Base-by-base conservation (phyloP, 23 red algal genomes). In the Cyanidiococcus yangmingshanensis region DNA sequence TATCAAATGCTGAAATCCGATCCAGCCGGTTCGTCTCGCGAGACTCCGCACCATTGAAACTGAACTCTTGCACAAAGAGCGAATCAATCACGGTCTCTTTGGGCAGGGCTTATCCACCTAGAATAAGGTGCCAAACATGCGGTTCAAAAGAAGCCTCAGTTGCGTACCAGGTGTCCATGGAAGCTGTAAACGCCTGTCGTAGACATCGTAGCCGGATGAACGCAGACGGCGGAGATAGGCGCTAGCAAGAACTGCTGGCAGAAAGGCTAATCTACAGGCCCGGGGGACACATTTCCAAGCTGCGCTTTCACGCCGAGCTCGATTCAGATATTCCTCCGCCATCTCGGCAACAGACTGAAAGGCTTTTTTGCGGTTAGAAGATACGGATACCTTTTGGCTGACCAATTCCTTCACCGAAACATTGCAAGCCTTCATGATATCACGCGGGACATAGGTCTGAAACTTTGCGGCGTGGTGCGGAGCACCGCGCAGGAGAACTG, bases 381-480 rank as follows among this genome's bases (percentile, higher is more conserved):
- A 71, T 2, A 29, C 7, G 12, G 3, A 7, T 7, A 35, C 63
- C 63, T 71, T 2, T 2, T 7, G n/a, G 63, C 27, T 25, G 16
- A 71, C n/a, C 63, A 71, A 32, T 7, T 71, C 63, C n/a, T 35
- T 25, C 63, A 30, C 63, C 16, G n/a, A 25, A 35, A 71, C 32
- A 2, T 35, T 35, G 12, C 63, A 71, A 32, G 21, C 63, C 7
- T 35, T 7, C 63, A 71, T 71, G n/a, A 71, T 29, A 25, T 25
- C 21, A 25, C n/a, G n/a, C 7, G 63, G 63, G 16, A 71, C 63
- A 71, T 71, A 71, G 3, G 63, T 71, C 63, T 71, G 63, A 3
- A 25, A 35, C 16, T 29, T 12, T 7, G 32, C 63, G 7, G 63
- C 63, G 63, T 71, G 63, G 32, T 71, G 27, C 27, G 63, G 63